Conservation (phyloP, 345 rosid genomes). For the Eucalyptus coolabah region DNA sequence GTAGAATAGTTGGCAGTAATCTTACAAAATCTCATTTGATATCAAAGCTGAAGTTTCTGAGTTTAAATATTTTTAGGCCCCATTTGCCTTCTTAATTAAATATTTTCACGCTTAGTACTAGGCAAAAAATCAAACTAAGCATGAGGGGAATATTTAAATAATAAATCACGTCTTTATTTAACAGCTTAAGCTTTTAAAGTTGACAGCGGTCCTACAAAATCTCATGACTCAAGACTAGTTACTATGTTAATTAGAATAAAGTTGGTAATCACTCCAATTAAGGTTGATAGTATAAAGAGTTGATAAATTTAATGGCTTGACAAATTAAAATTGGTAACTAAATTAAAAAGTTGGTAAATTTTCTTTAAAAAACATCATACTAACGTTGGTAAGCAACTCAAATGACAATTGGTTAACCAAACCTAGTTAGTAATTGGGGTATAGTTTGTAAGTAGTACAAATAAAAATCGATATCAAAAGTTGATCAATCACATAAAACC, state of each 20-base stretch:
- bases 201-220: too few relatives aligned
- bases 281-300: neutral
- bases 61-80: too few relatives aligned
- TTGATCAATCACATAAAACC: neutral
- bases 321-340: neutral
- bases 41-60: too few relatives aligned
- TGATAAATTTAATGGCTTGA: neutral
- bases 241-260: neutral
- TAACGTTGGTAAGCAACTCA: neutral
- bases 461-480: neutral
- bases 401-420: neutral
- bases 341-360: neutral
- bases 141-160: too few relatives aligned
- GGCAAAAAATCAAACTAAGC: too few relatives aligned
- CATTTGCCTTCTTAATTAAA: too few relatives aligned
- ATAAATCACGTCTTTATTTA: too few relatives aligned
- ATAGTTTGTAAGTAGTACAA: neutral
- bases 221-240: neutral
- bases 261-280: neutral
- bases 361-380: neutral
- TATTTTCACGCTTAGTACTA: too few relatives aligned
- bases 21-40: too few relatives aligned
- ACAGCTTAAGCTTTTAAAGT: too few relatives aligned
- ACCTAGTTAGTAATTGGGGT: neutral
- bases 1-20: too few relatives aligned